Conservation (phyloP, 2,329 filamentous ascomycete genomes). For the Tolypocladium tundrense region DNA sequence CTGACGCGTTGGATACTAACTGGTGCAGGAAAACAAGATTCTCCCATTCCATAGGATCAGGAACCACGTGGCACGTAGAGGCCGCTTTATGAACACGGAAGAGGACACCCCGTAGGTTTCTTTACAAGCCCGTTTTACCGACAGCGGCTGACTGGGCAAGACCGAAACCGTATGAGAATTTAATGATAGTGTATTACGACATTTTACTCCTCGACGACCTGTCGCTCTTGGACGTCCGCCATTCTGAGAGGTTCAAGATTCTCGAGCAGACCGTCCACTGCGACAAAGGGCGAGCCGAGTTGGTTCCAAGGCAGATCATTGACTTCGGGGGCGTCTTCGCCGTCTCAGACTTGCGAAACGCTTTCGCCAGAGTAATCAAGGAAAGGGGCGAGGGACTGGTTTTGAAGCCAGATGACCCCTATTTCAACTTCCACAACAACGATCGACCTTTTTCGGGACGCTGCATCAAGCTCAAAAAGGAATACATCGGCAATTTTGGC, state of each 20-base stretch:
- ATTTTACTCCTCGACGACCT: slow-evolving; percentile 42
- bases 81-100: slow-evolving; percentile 55
- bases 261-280: slow-evolving; percentile 44
- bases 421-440: slow-evolving; percentile 47
- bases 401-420: slow-evolving; percentile 70
- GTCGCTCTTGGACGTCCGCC: slow-evolving; percentile 38
- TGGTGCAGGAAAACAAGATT: slow-evolving; percentile 43
- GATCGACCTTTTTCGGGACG: slow-evolving; percentile 29
- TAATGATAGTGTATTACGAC: slow-evolving; percentile 55
- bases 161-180: slow-evolving; percentile 37
- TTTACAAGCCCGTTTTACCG: no score
- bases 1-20: slow-evolving; percentile 4
- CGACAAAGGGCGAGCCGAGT: slow-evolving; percentile 50
- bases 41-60: slow-evolving; percentile 74
- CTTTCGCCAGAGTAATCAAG: slow-evolving; percentile 58
- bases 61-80: slow-evolving; percentile 67
- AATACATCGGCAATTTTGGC: slow-evolving; percentile 67
- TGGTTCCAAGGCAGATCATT: slow-evolving; percentile 57
- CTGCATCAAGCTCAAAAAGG: slow-evolving; percentile 81
- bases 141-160: slow-evolving; percentile 21
- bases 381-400: slow-evolving; percentile 68
- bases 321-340: slow-evolving; percentile 50
- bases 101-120: slow-evolving; percentile 55
- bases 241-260: slow-evolving; percentile 49
- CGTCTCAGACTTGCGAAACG: slow-evolving; percentile 43